Evolutionary conservation across 108 stramenopile species (phyloP).

Genomic region (Nitzschia palea): DNA sequence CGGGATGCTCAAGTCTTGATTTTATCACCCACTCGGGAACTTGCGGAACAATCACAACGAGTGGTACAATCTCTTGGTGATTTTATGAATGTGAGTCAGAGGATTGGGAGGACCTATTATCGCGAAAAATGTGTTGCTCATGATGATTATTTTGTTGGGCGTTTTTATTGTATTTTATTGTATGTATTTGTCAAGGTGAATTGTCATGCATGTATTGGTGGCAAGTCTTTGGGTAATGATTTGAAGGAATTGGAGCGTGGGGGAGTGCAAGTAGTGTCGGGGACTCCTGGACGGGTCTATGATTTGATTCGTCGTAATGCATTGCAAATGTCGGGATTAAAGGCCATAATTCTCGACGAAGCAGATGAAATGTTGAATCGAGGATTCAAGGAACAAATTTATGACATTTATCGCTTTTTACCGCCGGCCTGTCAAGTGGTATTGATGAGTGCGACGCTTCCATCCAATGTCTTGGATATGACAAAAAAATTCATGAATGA

Average conservation of each 20-base stretch:
- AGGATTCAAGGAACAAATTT: slow-evolving; percentile 99
- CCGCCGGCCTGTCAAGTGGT: slow-evolving; percentile 94
- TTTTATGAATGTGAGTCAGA: slow-evolving; percentile 93
- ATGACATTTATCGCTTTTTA: slow-evolving; percentile 97
- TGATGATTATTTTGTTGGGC: background rate
- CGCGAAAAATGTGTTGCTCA: background rate
- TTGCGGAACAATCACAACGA: slow-evolving; percentile 97
- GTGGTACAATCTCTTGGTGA: slow-evolving; percentile 93
- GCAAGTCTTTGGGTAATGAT: slow-evolving; percentile 94
- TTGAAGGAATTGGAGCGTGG: slow-evolving; percentile 87
- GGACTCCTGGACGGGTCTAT: slow-evolving; percentile 98
- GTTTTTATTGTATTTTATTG: background rate
- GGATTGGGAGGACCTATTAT: too few relatives aligned
- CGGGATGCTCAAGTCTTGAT: slow-evolving; percentile 91
- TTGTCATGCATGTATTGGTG: slow-evolving; percentile 98
- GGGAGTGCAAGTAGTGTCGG: slow-evolving; percentile 93
- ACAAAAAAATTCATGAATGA: slow-evolving; percentile 98
- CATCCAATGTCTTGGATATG: slow-evolving; percentile 95
- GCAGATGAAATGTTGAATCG: slow-evolving; percentile 99
- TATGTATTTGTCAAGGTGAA: slow-evolving; percentile 37
- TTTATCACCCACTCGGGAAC: slow-evolving; percentile 95
- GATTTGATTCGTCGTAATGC: slow-evolving; percentile 95
- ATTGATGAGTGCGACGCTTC: slow-evolving; percentile 94
- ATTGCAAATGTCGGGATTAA: slow-evolving; percentile 74
- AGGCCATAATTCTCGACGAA: slow-evolving; percentile 96